Evolutionary conservation across 2,329 filamentous ascomycete species (phyloP).

Genomic region (Septoria linicola): DNA sequence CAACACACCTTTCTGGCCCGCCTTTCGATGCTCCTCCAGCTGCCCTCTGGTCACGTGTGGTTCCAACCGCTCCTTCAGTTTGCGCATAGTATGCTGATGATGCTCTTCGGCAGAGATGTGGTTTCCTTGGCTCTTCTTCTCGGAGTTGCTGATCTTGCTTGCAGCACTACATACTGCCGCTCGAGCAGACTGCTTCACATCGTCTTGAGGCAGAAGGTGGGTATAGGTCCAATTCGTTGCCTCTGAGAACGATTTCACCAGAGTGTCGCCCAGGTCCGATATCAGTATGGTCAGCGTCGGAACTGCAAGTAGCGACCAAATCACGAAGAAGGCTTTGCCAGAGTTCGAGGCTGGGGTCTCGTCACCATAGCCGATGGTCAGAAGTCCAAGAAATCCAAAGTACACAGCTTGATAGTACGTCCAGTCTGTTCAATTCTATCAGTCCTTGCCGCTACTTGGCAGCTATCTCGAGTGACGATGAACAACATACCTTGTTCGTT

Average conservation of each 20-base stretch:
- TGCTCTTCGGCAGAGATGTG: constrained; percentile 24
- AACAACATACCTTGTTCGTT: constrained; percentile 37
- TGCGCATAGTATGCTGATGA: constrained; percentile 23
- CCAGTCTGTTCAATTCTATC: constrained; percentile 37
- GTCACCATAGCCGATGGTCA: constrained; percentile 59
- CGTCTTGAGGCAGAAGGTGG: neutral
- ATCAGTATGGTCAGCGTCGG: constrained; percentile 57
- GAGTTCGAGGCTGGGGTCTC: constrained; percentile 49
- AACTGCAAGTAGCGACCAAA: constrained; percentile 57
- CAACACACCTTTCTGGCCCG: constrained; percentile 10
- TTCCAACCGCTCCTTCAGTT: constrained; percentile 30
- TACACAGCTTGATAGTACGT: constrained; percentile 55
- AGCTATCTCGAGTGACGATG: neutral
- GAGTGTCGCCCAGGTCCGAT: constrained; percentile 55
- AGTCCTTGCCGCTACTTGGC: neutral
- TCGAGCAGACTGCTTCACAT: neutral
- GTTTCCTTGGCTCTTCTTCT: constrained; percentile 16
- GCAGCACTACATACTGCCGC: neutral
- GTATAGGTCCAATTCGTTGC: constrained; percentile 51
- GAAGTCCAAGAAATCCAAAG: constrained; percentile 53
- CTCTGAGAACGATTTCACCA: constrained; percentile 55
- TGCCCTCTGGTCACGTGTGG: constrained; percentile 43
- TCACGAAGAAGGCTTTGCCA: constrained; percentile 56
- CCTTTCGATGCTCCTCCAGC: constrained; percentile 38
- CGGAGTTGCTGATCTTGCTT: neutral